Evolutionary conservation across 108 stramenopile species (phyloP), one percentile per base, ranked within the genome.

Genomic region (Licmophora abbreviata): DNA sequence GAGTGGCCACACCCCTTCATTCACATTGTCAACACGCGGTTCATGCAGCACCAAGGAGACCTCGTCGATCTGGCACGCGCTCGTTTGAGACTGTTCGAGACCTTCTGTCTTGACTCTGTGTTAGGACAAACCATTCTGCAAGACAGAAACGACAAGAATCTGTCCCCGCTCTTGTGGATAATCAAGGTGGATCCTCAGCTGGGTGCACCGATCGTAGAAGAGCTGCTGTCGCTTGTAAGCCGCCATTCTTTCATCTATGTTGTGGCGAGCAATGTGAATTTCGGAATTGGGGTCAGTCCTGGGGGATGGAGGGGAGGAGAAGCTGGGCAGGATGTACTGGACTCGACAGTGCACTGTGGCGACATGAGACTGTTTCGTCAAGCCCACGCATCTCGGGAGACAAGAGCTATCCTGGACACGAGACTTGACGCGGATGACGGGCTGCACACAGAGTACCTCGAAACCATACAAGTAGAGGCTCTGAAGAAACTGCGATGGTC

Each of bases 351-450:
- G 18, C 61, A 50, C 31, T 61, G 57, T 3, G 73, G 79, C 17
- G 49, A 81, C 44, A 32, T 58, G 3, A 59, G 28, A 3, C 35
- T 34, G 22, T 33, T 81, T 2, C 34, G 60, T 15, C 34, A 73
- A 49, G 84, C 84, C 0, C 51, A 85, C 70, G 58, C 61, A 44
- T 47, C 61, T 57, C 17, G 67, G 57, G 21, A 58, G 42, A 61
- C 74, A 44, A 62, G 61, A 26, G 71, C 74, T 10, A 66, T 85
- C 0, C 41, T 85, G 17, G 88, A 90, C 62, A 90, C 88, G 3
- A 49, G 88, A 48, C 48, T 90, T 21, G 88, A 90, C 73, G 81
- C 84, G 1, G 88, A 90, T 56, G 88, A 90, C 66, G 88, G 83
- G 31, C 57, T 90, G 38, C 71, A 85, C 55, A 32, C 58, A 24